phyloP scores from a whole-genome alignment of 495 filamentous ascomycete species.

The Penicillium roqueforti region DNA sequence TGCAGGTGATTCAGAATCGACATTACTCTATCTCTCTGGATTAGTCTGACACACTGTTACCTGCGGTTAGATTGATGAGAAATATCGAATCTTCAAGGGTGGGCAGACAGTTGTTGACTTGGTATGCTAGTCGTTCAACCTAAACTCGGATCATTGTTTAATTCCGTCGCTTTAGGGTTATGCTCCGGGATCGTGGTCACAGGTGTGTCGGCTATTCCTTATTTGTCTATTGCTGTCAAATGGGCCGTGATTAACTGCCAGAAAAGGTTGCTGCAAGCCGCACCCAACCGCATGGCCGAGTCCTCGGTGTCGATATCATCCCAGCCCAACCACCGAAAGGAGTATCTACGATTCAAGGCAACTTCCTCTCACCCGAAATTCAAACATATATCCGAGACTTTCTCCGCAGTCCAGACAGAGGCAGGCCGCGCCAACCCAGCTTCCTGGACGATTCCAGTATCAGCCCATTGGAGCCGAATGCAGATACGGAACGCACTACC shows the following conservation, averaged over 20 bases:
- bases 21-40: neutral
- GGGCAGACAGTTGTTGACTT: conserved; percentile 88
- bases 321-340: conserved; percentile 86
- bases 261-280: conserved; percentile 72
- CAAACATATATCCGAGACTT: conserved; percentile 71
- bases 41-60: neutral
- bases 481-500: neutral
- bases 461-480: conserved; percentile 12
- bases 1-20: conserved; percentile 53
- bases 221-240: conserved; percentile 4
- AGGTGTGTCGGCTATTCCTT: conserved; percentile 47
- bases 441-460: conserved; percentile 7
- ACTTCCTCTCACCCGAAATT: conserved; percentile 70
- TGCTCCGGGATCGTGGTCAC: conserved; percentile 92
- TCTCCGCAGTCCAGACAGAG: conserved; percentile 60
- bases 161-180: conserved; percentile 59
- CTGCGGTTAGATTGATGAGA: conserved; percentile 63
- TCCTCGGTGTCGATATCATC: conserved; percentile 90
- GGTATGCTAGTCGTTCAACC: conserved; percentile 38
- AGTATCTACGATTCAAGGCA: conserved; percentile 87
- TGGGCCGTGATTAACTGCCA: neutral
- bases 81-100: conserved; percentile 68
- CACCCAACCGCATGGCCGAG: conserved; percentile 68
- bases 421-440: conserved; percentile 39
- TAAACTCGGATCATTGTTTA: conserved; percentile 2